These are phyloP conservation scores for Fraxinus paxiana DNA, from an alignment of 305 asterid species.

Conservation along the genomic window DNA sequence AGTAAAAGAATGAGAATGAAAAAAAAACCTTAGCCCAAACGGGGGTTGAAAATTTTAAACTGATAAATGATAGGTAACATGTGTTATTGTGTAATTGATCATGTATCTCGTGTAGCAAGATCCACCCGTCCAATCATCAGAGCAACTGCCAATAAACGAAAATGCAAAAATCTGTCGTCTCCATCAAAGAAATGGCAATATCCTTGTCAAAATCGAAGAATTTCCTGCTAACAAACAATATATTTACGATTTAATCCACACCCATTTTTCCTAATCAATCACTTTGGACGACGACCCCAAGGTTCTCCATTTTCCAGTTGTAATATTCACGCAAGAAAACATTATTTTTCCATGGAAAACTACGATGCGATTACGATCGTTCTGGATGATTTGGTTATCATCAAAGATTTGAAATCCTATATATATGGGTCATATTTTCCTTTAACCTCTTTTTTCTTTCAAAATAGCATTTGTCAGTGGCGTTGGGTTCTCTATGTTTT, in stretches of 20 bases:
- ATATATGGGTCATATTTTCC: constrained; percentile 16
- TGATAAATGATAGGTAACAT: no score
- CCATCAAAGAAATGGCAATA: not conserved
- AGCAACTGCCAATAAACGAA: not conserved
- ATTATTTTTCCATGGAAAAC: constrained; percentile 8
- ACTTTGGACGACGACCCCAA: constrained; percentile 36
- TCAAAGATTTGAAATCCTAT: not conserved
- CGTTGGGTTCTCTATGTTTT: constrained; percentile 20
- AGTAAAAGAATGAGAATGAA: no score
- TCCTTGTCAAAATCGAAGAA: not conserved
- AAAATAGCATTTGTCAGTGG: constrained; percentile 26
- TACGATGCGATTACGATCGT: constrained; percentile 17
- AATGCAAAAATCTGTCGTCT: not conserved
- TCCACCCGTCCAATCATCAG: not conserved
- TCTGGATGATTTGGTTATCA: constrained; percentile 25
- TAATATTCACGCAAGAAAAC: constrained; percentile 17
- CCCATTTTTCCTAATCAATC: constrained; percentile 17
- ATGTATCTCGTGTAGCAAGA: no score
- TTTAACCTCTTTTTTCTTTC: constrained; percentile 6
- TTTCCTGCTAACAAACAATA: not conserved
- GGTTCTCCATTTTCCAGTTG: constrained; percentile 27
- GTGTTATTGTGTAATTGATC: no score
- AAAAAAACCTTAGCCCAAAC: no score
- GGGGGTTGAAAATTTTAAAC: no score
- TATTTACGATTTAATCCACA: not conserved